Base-by-base conservation (phyloP, 116 monocot species). In the Iris pallida region DNA sequence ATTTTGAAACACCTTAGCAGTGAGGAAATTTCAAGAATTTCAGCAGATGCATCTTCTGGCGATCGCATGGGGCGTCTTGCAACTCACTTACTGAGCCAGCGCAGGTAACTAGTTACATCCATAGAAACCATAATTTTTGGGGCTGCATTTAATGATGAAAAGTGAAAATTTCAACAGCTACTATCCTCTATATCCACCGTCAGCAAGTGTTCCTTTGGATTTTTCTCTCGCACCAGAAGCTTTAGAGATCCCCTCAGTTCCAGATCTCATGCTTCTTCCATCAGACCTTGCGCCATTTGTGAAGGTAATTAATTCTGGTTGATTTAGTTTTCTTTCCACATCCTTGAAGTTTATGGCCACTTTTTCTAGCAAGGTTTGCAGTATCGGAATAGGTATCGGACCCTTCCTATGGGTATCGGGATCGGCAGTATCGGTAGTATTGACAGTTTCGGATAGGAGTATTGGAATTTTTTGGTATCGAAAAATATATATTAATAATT, bases 201-300 rank as follows among this genome's bases (percentile, higher is more conserved):
- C 86, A 9, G 49, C 59, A 3, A 68, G 68, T 72, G 84, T 90
- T 71, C 98, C 98, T 58, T 72, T 90, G 73, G 93, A 93, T 71
- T 72, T 90, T 53, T 88, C 93, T 5, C 74, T 98, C 67, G 79
- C 98, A 54, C 81, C 84, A 4, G 80, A 93, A 88, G 90, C 98
- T 54, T 58, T 98, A 77, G 82, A 83, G 41, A 90, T 98, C 10
- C 55, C 81, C 30, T 70, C 74, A 3, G 42, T 70, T 59, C 88
- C 86, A 53, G 90, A 98, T 68, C 30, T 98, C 56, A 76, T 93
- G 18, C 18, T 93, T 5, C 86, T 93, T 30, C 90, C 98, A 43
- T 98, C 98, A 57, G 98, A 98, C 74, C 83, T 98, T 51, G 78
- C 88, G 61, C 83, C 93, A 17, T 98, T 98, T 77, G 71, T 90